These are phyloP conservation scores for Lumnitzera littorea DNA, from an alignment of 345 rosid genomes.

Conservation along the genomic window DNA sequence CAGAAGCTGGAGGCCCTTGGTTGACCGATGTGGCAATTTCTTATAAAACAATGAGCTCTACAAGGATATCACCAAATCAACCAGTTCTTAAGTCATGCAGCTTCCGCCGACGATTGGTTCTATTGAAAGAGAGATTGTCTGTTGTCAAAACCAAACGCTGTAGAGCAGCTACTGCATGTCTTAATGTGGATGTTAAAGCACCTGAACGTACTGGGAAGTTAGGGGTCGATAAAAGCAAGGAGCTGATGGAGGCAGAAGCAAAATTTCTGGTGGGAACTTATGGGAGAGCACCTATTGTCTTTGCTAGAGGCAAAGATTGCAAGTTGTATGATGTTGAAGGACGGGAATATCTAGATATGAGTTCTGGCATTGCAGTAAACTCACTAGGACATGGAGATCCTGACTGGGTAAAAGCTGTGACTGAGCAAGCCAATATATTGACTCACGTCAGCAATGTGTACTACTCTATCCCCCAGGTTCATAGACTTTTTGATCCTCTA, in stretches of 20 bases:
- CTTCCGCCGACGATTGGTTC: slow-evolving; percentile 10
- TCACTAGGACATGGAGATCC: slow-evolving; percentile 76
- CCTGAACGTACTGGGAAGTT: slow-evolving; percentile 7
- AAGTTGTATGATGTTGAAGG: slow-evolving; percentile 75
- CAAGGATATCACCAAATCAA: slow-evolving; percentile 4
- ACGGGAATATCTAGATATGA: slow-evolving; percentile 65
- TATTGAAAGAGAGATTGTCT: slow-evolving; percentile 2
- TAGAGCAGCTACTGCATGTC: slow-evolving; percentile 11
- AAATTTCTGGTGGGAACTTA: slow-evolving; percentile 65
- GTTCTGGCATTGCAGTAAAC: slow-evolving; percentile 80
- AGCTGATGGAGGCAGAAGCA: slow-evolving; percentile 55
- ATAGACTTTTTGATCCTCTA: neutral
- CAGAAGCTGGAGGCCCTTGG: no score
- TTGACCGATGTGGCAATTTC: neutral
- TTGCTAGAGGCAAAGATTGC: slow-evolving; percentile 64
- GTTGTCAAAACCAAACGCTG: slow-evolving; percentile 7
- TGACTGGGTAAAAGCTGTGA: slow-evolving; percentile 70
- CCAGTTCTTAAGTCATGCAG: slow-evolving; percentile 10
- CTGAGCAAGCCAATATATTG: slow-evolving; percentile 57
- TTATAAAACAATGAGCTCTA: slow-evolving; percentile 9
- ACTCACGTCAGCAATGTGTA: slow-evolving; percentile 78
- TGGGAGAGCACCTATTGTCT: slow-evolving; percentile 68
- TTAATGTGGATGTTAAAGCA: slow-evolving; percentile 20
- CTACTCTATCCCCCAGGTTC: slow-evolving; percentile 73
- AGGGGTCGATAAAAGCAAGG: slow-evolving; percentile 25